Base-by-base conservation (phyloP, 228 moss, liverwort and hornwort species). In the Sphagnum magellanicum region DNA sequence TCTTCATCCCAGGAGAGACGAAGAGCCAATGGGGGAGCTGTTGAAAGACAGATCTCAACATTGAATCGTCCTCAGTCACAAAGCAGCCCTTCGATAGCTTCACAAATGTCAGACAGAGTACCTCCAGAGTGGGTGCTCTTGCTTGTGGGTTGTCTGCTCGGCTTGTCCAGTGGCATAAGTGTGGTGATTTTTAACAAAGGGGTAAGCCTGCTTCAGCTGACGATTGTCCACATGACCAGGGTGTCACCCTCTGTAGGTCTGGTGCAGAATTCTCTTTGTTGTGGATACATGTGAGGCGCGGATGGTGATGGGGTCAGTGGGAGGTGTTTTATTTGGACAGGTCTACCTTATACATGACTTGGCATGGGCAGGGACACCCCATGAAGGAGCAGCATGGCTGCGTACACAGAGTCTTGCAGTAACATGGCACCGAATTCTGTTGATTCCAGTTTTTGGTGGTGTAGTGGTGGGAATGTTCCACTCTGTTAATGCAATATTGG, bases 71-170 rank as follows among this genome's bases (percentile, higher is more conserved):
- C 74, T 4, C 52, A 51, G 4, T 59, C 79, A 17, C 74, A 78
- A 51, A 82, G 84, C 64, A 75, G 81, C 47, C 82, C 75, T 6
- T 92, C 92, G 0, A 61, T 98, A 68, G 85, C 86, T 65, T 74
- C 76, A 52, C 88, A 89, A 72, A 74, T 85, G 51, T 79, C 82
- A 50, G 90, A 90, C 32, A 78, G 81, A 66, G 72, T 93, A 67
- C 93, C 98, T 66, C 98, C 93, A 15, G 98, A 98, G 67, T 98
- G 93, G 98, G 91, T 84, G 74, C 88, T 93, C 73, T 85, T 98
- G 32, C 85, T 98, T 48, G 69, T 98, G 51, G 98, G 93, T 50
- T 98, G 98, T 77, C 69, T 91, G 6, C 75, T 98, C 11, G 98
- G 98, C 66, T 76, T 93, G 15, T 88, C 93, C 0, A 98, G 80